phyloP scores from a whole-genome alignment of 1,139 yeast genomes.

The Saccharomyces hybrid region DNA sequence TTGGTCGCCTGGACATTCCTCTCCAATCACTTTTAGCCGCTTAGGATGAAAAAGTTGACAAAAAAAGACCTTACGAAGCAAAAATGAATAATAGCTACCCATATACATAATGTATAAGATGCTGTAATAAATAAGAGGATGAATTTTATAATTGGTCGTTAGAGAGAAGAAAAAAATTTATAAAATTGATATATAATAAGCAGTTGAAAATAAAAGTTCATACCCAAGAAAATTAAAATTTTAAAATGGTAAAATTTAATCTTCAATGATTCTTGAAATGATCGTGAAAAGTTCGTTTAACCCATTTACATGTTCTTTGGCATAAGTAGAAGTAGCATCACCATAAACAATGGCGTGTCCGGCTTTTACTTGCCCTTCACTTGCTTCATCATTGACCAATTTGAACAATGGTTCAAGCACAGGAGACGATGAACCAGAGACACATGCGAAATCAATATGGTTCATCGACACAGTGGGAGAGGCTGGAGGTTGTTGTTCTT shows the following conservation, averaged over 20 bases:
- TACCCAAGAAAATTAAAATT: background rate
- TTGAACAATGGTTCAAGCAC: conserved; percentile 65
- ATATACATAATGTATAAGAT: background rate
- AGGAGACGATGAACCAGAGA: conserved; percentile 64
- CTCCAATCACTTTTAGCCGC: too few species aligned
- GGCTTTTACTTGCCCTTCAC: conserved; percentile 33
- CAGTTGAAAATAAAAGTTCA: background rate
- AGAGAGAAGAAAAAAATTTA: background rate
- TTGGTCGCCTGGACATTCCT: too few species aligned
- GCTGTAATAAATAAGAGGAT: background rate
- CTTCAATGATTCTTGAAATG: conserved; percentile 19
- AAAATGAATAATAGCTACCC: background rate
- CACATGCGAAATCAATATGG: conserved; percentile 34
- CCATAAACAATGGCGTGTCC: conserved; percentile 63
- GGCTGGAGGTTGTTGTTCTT: background rate
- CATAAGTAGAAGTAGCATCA: conserved; percentile 46
- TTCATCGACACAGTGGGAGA: conserved; percentile 3
- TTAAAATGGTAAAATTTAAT: background rate
- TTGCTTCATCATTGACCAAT: conserved; percentile 42
- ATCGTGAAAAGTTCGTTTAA: conserved; percentile 64
- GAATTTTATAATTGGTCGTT: background rate
- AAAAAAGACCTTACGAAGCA: background rate
- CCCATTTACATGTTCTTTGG: conserved; percentile 66
- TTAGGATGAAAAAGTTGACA: too few species aligned
- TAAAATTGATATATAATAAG: background rate